Evolutionary conservation across 2,329 filamentous ascomycete species (phyloP).

Genomic region (Verticillium zaregamsianum): DNA sequence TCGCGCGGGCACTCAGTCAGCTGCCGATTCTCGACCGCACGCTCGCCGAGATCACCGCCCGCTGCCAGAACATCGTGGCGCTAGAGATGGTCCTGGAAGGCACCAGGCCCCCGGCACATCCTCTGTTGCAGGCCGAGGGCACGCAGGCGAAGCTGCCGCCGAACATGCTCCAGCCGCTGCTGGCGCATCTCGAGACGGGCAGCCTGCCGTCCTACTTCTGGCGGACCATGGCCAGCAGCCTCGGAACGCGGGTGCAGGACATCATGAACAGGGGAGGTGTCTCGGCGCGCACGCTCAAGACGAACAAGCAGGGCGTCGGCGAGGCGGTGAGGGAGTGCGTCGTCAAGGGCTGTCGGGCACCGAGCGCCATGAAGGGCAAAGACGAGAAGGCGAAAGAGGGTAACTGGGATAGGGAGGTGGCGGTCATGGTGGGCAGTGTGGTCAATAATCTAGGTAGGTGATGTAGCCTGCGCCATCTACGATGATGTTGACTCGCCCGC

Average conservation of each 20-base stretch:
- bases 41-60: slow-evolving; percentile 72
- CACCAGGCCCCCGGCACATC: slow-evolving; percentile 65
- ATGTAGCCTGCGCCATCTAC: background rate
- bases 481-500: background rate
- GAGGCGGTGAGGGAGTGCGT: slow-evolving; percentile 83
- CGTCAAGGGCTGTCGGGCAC: slow-evolving; percentile 67
- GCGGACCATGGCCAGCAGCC: slow-evolving; percentile 76
- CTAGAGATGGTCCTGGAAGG: slow-evolving; percentile 72
- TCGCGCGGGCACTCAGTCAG: slow-evolving; percentile 73
- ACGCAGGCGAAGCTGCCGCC: slow-evolving; percentile 22
- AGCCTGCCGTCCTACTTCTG: slow-evolving; percentile 91
- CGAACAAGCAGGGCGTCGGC: slow-evolving; percentile 69
- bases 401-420: slow-evolving; percentile 83
- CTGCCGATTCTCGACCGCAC: slow-evolving; percentile 79
- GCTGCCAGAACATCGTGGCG: slow-evolving; percentile 89
- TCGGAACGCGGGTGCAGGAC: slow-evolving; percentile 77
- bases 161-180: slow-evolving; percentile 66
- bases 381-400: slow-evolving; percentile 34
- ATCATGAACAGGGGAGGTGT: slow-evolving; percentile 80
- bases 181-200: slow-evolving; percentile 78
- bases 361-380: slow-evolving; percentile 50
- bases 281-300: slow-evolving; percentile 72
- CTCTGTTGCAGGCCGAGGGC: slow-evolving; percentile 45
- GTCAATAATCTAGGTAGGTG: slow-evolving; percentile 51
- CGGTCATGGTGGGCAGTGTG: slow-evolving; percentile 89